These are phyloP conservation scores for Fusarium poae DNA, from an alignment of 2,329 filamentous ascomycete species.

Conservation along the genomic window DNA sequence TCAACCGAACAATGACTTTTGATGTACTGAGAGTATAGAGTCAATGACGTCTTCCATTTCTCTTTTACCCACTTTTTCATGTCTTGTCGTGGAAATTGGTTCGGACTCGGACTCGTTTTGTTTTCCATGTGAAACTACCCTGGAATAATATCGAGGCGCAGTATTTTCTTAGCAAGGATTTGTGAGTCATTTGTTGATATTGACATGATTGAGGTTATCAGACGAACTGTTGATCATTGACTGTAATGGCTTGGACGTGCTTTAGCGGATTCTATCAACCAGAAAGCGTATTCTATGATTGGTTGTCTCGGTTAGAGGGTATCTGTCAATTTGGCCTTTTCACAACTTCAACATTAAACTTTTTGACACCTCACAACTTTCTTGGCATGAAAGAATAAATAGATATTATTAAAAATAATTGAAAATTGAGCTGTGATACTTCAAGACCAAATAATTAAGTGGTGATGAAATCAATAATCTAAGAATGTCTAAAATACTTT, in stretches of 20 bases:
- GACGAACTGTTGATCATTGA: slow-evolving; percentile 9
- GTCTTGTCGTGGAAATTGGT: slow-evolving; percentile 5
- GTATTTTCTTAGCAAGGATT: not conserved
- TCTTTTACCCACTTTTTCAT: slow-evolving; percentile 21
- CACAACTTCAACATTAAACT: not conserved
- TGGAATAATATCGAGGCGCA: slow-evolving; percentile 11
- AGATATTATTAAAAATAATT: not conserved
- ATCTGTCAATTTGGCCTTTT: not conserved
- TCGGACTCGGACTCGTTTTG: slow-evolving; percentile 15
- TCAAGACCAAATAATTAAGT: not conserved
- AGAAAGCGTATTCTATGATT: slow-evolving; percentile 27
- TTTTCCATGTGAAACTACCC: slow-evolving; percentile 23
- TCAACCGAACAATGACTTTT: slow-evolving; percentile 22
- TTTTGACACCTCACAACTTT: not conserved
- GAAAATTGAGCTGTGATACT: not conserved
- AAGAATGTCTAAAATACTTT: slow-evolving; percentile 16
- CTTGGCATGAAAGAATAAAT: not conserved
- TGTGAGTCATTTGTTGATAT: not conserved
- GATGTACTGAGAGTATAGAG: slow-evolving; percentile 21
- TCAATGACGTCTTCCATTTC: slow-evolving; percentile 43
- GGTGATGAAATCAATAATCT: slow-evolving; percentile 8
- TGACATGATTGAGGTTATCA: not conserved
- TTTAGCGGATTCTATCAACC: slow-evolving; percentile 2
- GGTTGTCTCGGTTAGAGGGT: not conserved
- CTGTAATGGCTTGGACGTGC: not conserved